Base-by-base conservation (phyloP, 345 rosid genomes). In the Xanthoceras sorbifolium region DNA sequence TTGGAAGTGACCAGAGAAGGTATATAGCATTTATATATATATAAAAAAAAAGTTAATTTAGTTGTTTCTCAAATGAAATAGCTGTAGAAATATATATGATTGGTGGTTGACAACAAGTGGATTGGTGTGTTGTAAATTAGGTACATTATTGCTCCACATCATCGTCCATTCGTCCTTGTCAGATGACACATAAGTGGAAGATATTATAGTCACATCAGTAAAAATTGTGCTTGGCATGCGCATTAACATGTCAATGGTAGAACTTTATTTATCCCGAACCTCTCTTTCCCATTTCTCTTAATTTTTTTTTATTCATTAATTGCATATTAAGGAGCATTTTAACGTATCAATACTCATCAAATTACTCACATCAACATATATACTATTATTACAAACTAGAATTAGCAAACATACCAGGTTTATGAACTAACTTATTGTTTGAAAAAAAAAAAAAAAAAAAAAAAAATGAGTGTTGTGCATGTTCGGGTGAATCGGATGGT, bases 401-500 rank as follows among this genome's bases (percentile, higher is more conserved):
- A 36, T 36, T 3, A 36, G 4, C 6, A 36, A 3, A n/a, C n/a
- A n/a, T 36, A 36, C 40, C 0, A 36, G 40, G 40, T 36, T 36
- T 36, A 36, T 36, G 6, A 36, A 36, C 40, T 9, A 36, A 36
- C 40, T 36, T 34, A 10, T 57, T 57, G n/a, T n/a, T n/a, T n/a
- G n/a, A n/a, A n/a, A n/a, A n/a, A n/a, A n/a, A 17, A 17, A 6
- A 23, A 31, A 20, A 36, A 20, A 18, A 18, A 18, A 0, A n/a
- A 34, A 65, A 6, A 77, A 32, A 67, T 54, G 12, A 36, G 63
- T 40, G 40, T 57, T 48, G 1, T 32, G 76, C 60, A 54, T 42
- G 20, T 64, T 76, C 71, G 71, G 76, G 72, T 74, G 72, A 22
- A 57, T 57, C n/a, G 20, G n/a, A 50, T 52, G 34, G 66, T 55